A percentile compares a stretch with the other conserved stretches of the same genome.
phyloP scores from a whole-genome alignment of 257 asterid species.

The Petrea volubilis region DNA sequence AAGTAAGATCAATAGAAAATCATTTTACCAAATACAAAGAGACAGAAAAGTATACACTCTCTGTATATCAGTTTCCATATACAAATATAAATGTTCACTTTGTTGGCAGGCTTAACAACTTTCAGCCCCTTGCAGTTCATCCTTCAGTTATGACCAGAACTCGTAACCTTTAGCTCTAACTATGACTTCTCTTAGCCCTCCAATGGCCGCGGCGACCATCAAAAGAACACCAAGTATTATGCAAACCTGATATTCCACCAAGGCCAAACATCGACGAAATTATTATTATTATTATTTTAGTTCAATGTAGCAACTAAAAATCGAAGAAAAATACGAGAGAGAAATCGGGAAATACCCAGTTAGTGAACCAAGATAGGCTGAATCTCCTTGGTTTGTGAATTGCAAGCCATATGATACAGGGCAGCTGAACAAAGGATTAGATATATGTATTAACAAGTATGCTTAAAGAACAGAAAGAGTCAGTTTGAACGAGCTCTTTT shows the following conservation, averaged over 20 bases:
- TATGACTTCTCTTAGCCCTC: slow-evolving; percentile 35
- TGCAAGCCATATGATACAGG: slow-evolving; percentile 37
- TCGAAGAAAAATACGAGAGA: background rate
- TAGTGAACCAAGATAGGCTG: slow-evolving; percentile 26
- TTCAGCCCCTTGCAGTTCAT: too few relatives aligned
- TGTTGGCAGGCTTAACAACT: background rate
- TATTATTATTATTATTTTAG: too few relatives aligned
- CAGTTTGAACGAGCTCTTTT: too few relatives aligned
- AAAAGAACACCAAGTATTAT: slow-evolving; percentile 29
- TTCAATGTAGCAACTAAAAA: too few relatives aligned
- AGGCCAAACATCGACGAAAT: background rate
- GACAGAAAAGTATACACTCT: too few relatives aligned
- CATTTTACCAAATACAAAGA: too few relatives aligned
- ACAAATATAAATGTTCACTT: background rate
- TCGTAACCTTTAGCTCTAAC: slow-evolving; percentile 11
- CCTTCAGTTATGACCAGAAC: slow-evolving; percentile 8
- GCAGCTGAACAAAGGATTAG: slow-evolving; percentile 25
- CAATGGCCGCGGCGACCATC: slow-evolving; percentile 35
- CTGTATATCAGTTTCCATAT: too few relatives aligned
- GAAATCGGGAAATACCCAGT: slow-evolving; percentile 18
- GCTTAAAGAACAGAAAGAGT: too few relatives aligned
- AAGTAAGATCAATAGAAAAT: too few relatives aligned
- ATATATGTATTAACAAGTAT: too few relatives aligned
- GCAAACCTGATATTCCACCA: slow-evolving; percentile 28
- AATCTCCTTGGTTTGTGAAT: slow-evolving; percentile 27